Percentiles rank a stretch among this genome's conserved stretches.
These are phyloP conservation scores for Pyrenochaeta sp. DNA, from an alignment of 2,329 filamentous ascomycete genomes.

Conservation along the genomic window DNA sequence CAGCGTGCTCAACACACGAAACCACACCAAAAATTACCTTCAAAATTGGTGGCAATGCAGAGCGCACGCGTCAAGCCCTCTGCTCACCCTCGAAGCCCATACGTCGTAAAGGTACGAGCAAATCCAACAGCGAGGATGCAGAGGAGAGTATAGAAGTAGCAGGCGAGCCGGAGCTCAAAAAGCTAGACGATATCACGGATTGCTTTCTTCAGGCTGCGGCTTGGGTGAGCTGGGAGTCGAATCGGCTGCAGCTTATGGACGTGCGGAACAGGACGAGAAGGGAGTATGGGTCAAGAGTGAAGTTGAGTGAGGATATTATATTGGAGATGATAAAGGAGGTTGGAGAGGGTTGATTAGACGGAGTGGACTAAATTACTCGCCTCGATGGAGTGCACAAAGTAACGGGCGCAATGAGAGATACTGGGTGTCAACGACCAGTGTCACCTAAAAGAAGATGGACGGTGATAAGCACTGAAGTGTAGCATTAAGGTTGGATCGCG, in stretches of 20 bases:
- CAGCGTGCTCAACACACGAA: slow-evolving; percentile 2
- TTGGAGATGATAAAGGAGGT: slow-evolving; percentile 16
- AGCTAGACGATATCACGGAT: slow-evolving; percentile 84
- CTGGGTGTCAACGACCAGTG: too few species aligned
- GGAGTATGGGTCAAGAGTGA: neutral
- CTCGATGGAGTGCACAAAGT: neutral
- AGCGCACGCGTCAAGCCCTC: slow-evolving; percentile 15
- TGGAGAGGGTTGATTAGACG: neutral
- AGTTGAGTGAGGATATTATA: slow-evolving; percentile 13
- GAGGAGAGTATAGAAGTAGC: slow-evolving; percentile 11
- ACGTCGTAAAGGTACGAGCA: slow-evolving; percentile 6
- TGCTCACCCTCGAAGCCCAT: slow-evolving; percentile 9
- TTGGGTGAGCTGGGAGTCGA: slow-evolving; percentile 78
- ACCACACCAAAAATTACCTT: slow-evolving; percentile 27
- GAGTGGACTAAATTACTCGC: neutral
- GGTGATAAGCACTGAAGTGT: too few species aligned
- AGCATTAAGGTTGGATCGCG: too few species aligned
- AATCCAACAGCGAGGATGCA: slow-evolving; percentile 18
- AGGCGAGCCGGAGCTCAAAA: slow-evolving; percentile 48
- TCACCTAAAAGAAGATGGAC: too few species aligned
- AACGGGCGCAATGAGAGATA: too few species aligned
- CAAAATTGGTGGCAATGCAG: slow-evolving; percentile 15
- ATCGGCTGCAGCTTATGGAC: slow-evolving; percentile 45
- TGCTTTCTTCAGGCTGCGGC: slow-evolving; percentile 79
- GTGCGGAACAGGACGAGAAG: slow-evolving; percentile 1